These are phyloP conservation scores for Dillenia turbinata DNA, from an alignment of 164 flowering plant species.

Conservation along the genomic window DNA sequence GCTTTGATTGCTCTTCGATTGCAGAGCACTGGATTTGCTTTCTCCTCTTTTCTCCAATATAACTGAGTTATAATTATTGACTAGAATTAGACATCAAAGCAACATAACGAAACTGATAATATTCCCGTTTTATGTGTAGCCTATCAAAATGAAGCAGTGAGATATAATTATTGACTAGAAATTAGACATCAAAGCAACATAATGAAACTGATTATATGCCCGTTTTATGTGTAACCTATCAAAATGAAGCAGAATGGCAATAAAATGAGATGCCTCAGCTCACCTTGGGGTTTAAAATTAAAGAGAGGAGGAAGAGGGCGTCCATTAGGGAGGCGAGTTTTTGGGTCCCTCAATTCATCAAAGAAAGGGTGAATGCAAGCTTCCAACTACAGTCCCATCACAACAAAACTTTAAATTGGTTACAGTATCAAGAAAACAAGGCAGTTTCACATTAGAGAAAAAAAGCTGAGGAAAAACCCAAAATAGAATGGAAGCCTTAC, in stretches of 20 bases:
- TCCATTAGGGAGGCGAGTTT: constrained; percentile 86
- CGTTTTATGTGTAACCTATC: no score
- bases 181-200: neutral
- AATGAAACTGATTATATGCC: no score
- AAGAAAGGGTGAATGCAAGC: constrained; percentile 95
- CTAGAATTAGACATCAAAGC: neutral
- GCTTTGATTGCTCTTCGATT: neutral
- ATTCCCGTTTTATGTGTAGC: no score
- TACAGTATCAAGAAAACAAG: neutral
- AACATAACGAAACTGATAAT: no score
- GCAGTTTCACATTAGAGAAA: no score
- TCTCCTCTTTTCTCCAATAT: no score
- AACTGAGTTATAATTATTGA: no score
- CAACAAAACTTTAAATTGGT: neutral
- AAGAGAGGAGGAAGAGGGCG: constrained; percentile 96
- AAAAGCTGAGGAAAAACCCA: neutral
- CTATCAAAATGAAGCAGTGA: no score
- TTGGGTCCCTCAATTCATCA: constrained; percentile 91
- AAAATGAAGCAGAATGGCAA: no score
- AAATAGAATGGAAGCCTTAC: constrained; percentile 37
- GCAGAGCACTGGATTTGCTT: no score
- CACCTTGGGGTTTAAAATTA: constrained; percentile 88
- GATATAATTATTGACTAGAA: no score
- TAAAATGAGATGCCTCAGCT: neutral
- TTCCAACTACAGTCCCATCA: constrained; percentile 61